A percentile compares a stretch with the other conserved stretches of the same genome.
phyloP scores from a whole-genome alignment of 495 filamentous ascomycete genomes.

The Oidiodendron maius region DNA sequence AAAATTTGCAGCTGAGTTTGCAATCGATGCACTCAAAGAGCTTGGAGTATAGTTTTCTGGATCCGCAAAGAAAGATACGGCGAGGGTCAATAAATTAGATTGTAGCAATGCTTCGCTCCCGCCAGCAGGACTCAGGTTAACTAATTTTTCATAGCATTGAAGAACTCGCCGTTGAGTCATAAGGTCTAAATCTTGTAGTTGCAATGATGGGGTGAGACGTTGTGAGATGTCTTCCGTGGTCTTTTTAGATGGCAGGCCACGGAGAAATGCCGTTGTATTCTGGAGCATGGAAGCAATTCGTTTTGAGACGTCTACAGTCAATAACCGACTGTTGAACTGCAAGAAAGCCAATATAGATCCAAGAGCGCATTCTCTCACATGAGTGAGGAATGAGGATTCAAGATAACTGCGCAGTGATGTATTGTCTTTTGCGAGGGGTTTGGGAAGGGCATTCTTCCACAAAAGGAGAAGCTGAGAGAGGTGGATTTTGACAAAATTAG shows the following conservation, averaged over 20 bases:
- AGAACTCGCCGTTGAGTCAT: slow-evolving; percentile 92
- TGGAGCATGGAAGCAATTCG: slow-evolving; percentile 91
- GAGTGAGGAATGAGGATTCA: slow-evolving; percentile 87
- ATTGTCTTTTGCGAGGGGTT: slow-evolving; percentile 86
- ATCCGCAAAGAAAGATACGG: slow-evolving; percentile 87
- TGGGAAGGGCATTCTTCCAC: slow-evolving; percentile 96
- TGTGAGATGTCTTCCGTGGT: slow-evolving; percentile 83
- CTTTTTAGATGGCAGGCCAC: slow-evolving; percentile 75
- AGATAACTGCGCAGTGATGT: slow-evolving; percentile 71
- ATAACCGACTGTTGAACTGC: slow-evolving; percentile 84
- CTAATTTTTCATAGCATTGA: slow-evolving; percentile 88
- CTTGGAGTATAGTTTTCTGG: slow-evolving; percentile 80
- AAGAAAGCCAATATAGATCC: slow-evolving; percentile 89
- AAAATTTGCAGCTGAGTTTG: slow-evolving; percentile 81
- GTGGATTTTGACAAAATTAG: slow-evolving; percentile 98
- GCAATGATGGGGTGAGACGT: slow-evolving; percentile 77
- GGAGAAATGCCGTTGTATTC: slow-evolving; percentile 84
- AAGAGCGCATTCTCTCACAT: slow-evolving; percentile 92
- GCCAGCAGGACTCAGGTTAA: slow-evolving; percentile 75
- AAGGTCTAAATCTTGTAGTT: slow-evolving; percentile 83
- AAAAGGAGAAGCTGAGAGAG: slow-evolving; percentile 90
- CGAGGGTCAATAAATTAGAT: slow-evolving; percentile 87
- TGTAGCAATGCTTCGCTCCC: slow-evolving; percentile 82
- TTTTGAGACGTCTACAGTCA: slow-evolving; percentile 93
- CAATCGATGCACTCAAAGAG: slow-evolving; percentile 86